Evolutionary conservation across 2,329 filamentous ascomycete genomes (phyloP), one percentile per base, ranked within the genome.

Genomic region (Pseudocercospora ulei): DNA sequence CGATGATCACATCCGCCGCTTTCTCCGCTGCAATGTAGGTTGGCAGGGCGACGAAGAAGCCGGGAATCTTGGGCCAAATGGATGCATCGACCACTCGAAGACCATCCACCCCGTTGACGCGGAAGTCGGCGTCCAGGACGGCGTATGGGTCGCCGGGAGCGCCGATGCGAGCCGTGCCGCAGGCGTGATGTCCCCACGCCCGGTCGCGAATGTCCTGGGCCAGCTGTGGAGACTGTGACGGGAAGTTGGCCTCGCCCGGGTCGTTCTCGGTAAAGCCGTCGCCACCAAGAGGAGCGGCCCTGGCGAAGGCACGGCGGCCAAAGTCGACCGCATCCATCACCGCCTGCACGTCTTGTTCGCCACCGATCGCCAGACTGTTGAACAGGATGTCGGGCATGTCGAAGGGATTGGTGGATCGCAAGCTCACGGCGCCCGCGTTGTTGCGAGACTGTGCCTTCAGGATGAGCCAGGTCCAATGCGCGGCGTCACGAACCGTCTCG

Each of bases 381-480:
- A 77, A 80, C 34, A 65, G 63, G 48, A 83, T 79, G 4, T 70
- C 57, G 0, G 80, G 80, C 2, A 67, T 63, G 38, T 82, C 78
- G 1, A 73, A 70, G 0, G 80, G 78, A 53, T 83, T 71, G 0
- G 70, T 61, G 0, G 73, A 77, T 9, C 64, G 65, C 3, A 85
- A 69, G 3, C 59, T 68, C 3, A 85, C 78, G 1, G 68, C 71
- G 5, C 80, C 80, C 4, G 58, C 66, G 57, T 58, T 60, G 56
- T 82, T 81, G 36, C 73, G 70, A 0, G 77, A 70, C 51, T 79
- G 76, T 0, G 72, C 69, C 58, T 80, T 78, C 37, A 83, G 65
- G 2, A 71, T 67, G 7, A 61, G 60, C 68, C 68, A 71, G 7
- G 63, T 61, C 61, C 63, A 70, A 44, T 66, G 63, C 22, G 63